A percentile compares a stretch with the other conserved stretches of the same genome.
Conservation (phyloP, 1,139 yeast genomes). For the Scheffersomyces segobiensis region DNA sequence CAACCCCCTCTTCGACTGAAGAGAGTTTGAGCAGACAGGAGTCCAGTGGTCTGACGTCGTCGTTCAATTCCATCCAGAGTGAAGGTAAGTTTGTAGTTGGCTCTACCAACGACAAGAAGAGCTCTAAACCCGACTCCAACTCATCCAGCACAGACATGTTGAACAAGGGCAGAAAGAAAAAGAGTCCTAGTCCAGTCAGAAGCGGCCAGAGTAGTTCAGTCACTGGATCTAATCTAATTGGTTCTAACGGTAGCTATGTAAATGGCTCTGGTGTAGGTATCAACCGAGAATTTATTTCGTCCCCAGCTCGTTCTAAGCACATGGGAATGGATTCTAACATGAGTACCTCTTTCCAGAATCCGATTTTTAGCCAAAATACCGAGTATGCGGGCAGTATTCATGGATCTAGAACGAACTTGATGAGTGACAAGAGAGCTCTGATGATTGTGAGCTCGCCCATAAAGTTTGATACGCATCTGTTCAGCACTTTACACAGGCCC, state of each 20-base stretch:
- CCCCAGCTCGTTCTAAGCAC: neutral
- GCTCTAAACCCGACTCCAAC: conserved; percentile 9
- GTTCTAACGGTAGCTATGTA: neutral
- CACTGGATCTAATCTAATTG: neutral
- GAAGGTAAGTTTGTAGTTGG: conserved; percentile 37
- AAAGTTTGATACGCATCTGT: neutral
- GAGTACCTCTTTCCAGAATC: neutral
- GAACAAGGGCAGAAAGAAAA: conserved; percentile 1
- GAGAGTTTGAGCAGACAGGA: conserved; percentile 21
- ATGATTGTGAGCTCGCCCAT: conserved; percentile 8
- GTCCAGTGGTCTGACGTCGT: conserved; percentile 30
- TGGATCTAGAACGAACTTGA: neutral
- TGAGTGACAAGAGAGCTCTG: neutral
- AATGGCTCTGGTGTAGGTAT: neutral
- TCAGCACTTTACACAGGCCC: neutral
- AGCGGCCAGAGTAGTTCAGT: neutral
- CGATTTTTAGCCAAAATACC: neutral
- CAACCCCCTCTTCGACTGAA: conserved; percentile 16
- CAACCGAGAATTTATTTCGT: neutral
- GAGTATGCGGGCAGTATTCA: neutral
- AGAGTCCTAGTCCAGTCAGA: conserved; percentile 1
- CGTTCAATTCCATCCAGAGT: conserved; percentile 41
- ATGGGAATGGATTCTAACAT: neutral
- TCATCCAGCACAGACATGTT: conserved; percentile 2
- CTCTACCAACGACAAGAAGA: conserved; percentile 18